Conservation (phyloP, 1,139 yeast species). For the Torulaspora pretoriensis region DNA sequence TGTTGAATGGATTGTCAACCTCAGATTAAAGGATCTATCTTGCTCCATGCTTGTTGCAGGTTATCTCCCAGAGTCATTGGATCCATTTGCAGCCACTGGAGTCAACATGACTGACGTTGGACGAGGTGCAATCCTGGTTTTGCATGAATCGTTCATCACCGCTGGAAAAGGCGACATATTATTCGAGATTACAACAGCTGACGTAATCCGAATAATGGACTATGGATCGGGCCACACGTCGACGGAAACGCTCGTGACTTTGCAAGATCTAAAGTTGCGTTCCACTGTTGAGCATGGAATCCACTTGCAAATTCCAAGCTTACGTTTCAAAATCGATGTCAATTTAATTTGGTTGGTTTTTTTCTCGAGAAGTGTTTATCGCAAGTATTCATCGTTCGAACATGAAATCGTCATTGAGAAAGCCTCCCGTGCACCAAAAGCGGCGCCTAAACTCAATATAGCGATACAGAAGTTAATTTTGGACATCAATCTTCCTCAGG, state of each 20-base stretch:
- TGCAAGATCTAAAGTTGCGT: conserved; percentile 16
- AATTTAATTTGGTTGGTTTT: conserved; percentile 31
- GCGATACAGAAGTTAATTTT: conserved; percentile 20
- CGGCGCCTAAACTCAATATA: conserved; percentile 11
- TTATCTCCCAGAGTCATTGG: conserved; percentile 24
- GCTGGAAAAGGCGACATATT: conserved; percentile 13
- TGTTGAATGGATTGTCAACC: conserved; percentile 20
- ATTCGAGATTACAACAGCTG: conserved; percentile 18
- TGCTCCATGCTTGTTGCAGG: conserved; percentile 25
- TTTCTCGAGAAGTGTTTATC: conserved; percentile 17
- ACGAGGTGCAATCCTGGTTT: conserved; percentile 25
- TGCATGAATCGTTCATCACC: conserved; percentile 22
- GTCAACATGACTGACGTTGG: conserved; percentile 24
- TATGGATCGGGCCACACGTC: conserved; percentile 9
- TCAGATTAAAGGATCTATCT: conserved; percentile 29
- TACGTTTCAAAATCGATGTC: conserved; percentile 27
- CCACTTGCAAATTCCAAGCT: conserved; percentile 16
- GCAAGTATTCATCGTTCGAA: conserved; percentile 6
- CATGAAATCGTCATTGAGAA: neutral
- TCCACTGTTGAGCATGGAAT: conserved; percentile 1
- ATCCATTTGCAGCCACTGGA: conserved; percentile 22
- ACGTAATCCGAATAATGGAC: conserved; percentile 26
- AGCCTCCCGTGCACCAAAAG: neutral
- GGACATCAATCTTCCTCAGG: conserved; percentile 28
- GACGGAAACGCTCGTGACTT: conserved; percentile 19